Evolutionary conservation across 768 basidiomycete species (phyloP).

Genomic region (Termitomyces sp.): DNA sequence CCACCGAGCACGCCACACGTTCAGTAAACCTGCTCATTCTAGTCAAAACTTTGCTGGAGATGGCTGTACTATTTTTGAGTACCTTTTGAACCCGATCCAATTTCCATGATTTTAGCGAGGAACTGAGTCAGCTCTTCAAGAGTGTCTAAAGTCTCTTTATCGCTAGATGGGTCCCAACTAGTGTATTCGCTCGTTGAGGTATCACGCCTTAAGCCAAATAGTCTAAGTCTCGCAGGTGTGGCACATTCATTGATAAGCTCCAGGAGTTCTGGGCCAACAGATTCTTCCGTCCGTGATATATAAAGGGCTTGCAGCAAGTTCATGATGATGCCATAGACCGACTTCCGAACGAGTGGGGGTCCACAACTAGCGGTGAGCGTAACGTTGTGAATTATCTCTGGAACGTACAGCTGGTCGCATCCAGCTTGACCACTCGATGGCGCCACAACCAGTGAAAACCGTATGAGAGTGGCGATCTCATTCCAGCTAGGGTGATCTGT

Average conservation of each 20-base stretch:
- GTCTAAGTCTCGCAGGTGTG: slow-evolving; percentile 46
- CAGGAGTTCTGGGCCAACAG: slow-evolving; percentile 54
- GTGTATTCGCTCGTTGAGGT: slow-evolving; percentile 67
- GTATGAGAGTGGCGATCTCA: slow-evolving; percentile 75
- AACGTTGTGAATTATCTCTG: slow-evolving; percentile 78
- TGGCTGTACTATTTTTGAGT: background rate
- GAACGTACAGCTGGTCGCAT: slow-evolving; percentile 72
- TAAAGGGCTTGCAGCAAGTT: slow-evolving; percentile 79
- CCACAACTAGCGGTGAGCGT: slow-evolving; percentile 76
- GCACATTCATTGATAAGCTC: slow-evolving; percentile 57
- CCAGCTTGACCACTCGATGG: slow-evolving; percentile 58
- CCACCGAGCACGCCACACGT: slow-evolving; percentile 92
- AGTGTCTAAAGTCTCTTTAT: slow-evolving; percentile 51
- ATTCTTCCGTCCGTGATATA: slow-evolving; percentile 51
- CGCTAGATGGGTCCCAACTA: slow-evolving; percentile 47
- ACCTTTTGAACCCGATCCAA: slow-evolving; percentile 69
- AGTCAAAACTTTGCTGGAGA: background rate
- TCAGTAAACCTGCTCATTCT: slow-evolving; percentile 52
- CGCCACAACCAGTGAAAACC: slow-evolving; percentile 67
- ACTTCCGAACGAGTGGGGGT: slow-evolving; percentile 65
- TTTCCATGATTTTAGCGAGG: slow-evolving; percentile 56
- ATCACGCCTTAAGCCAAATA: slow-evolving; percentile 69
- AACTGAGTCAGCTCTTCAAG: slow-evolving; percentile 63
- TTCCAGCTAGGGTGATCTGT: slow-evolving; percentile 72
- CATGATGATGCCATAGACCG: slow-evolving; percentile 75